Evolutionary conservation across 768 basidiomycete genomes (phyloP), one percentile per base, ranked within the genome.

Genomic region (Rhizopogon roseolus): DNA sequence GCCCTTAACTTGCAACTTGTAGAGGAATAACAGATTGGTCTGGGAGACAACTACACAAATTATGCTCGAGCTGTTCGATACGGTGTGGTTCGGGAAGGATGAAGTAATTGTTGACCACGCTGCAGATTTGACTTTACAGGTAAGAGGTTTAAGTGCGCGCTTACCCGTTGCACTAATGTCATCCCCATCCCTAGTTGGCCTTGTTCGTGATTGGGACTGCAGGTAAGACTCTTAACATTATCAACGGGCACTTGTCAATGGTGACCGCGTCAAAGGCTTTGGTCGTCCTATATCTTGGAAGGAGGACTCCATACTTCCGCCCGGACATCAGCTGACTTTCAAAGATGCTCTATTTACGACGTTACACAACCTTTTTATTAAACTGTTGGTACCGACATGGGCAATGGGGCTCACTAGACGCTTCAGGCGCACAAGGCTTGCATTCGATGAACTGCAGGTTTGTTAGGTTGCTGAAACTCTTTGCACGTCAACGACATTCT

Each of bases 131-230:
- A 85, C 83, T 0, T 62, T 81, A 4, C 80, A 79, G 6, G 83
- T 83, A 51, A 50, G 76, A 41, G 6, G 39, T 25, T 27, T 25
- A 9, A 6, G 42, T 32, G 17, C 25, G 3, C 9, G n/a, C 36
- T 17, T 38, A 5, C 22, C 39, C 65, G 48, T 62, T 14, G 68
- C 65, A 16, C 58, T 60, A n/a, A 55, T 32, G 19, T 10, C 11
- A 25, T 44, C 10, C 13, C 36, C 25, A 17, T 50, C 16, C 10
- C 39, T 27, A 83, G 82, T 74, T 82, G 40, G 77, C 82, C 0
- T 73, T 84, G 2, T 77, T 80, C 49, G 75, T 82, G 29, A 80
- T 84, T 52, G 73, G 81, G 28, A 73, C 73, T 2, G 82, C 82
- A 55, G 81, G 78, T 76, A 54, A 28, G 62, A 6, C 14, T n/a